Conservation (phyloP, 306 rosid genomes). For the Aeschynomene evenia region DNA sequence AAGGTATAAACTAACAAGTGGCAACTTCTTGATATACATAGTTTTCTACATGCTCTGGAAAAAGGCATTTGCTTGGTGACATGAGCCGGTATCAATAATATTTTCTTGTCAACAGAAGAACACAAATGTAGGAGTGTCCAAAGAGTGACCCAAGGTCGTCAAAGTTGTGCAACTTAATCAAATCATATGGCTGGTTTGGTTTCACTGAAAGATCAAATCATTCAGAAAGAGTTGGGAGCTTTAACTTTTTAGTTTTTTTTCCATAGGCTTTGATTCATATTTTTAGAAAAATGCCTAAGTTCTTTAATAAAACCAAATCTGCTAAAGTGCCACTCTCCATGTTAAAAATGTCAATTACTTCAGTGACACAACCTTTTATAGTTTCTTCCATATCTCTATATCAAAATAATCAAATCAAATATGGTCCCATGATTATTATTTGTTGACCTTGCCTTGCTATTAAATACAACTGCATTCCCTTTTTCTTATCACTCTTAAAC, state of each 20-base stretch:
- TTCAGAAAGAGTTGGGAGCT: background rate
- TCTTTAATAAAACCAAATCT: slow-evolving; percentile 10
- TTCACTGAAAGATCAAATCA: slow-evolving; percentile 16
- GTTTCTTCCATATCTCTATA: background rate
- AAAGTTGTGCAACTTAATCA: slow-evolving; percentile 27
- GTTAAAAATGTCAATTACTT: slow-evolving; percentile 22
- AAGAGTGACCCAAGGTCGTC: slow-evolving; percentile 11
- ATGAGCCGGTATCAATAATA: slow-evolving; percentile 3
- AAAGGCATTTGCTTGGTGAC: slow-evolving; percentile 16
- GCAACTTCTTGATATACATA: slow-evolving; percentile 6
- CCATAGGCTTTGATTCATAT: background rate
- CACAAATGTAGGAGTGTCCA: background rate
- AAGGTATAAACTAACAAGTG: slow-evolving; percentile 20
- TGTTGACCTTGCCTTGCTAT: slow-evolving; percentile 1
- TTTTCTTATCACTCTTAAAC: background rate
- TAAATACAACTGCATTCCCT: background rate
- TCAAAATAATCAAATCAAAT: background rate
- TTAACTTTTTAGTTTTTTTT: background rate
- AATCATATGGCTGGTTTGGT: slow-evolving; percentile 13
- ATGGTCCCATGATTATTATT: background rate
- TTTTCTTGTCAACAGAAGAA: background rate
- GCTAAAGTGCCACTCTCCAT: background rate
- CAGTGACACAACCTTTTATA: background rate
- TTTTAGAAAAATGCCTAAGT: slow-evolving; percentile 18
- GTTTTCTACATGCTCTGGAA: background rate